Evolutionary conservation across 73 alveolate species (phyloP), one percentile per base, ranked within the genome.

Genomic region (Blepharisma stoltei): DNA sequence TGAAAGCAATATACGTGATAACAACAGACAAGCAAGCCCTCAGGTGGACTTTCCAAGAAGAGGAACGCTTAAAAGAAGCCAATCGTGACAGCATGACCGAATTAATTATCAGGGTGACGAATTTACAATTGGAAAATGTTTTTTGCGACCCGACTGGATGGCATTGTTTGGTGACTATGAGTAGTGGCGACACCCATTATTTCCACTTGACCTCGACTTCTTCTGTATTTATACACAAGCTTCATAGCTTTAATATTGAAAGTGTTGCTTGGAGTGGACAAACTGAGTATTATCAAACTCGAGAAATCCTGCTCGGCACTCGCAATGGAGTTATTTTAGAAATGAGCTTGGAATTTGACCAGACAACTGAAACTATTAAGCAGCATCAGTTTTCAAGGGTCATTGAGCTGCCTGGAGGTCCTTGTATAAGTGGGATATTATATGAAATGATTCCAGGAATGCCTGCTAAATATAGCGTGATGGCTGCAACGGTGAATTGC

Each of bases 111-210:
- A 23, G 79, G 9, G 79, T 18, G n/a, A 38, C 46, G 73, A 14
- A 18, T n/a, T 18, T 53, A 23, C 67, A 69, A 23, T 20, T 43
- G 2, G 79, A 38, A 69, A 11, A 69, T 14, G 65, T 69, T 18
- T 69, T 69, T 69, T 69, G 55, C 4, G 79, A 69, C 43, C 71
- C 11, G 3, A 44, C 79, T 14, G 79, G 79, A 7, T 69, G 79
- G 65, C 79, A 69, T 43, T 69, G 79, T 53, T 14, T 69, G n/a
- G 79, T 46, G 3, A 46, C 65, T 14, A 18, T 38, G 11, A 69
- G 20, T 6, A 69, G 54, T 14, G 79, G 27, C 76, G 45, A 18
- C 20, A 9, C 41, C 5, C 65, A 69, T 46, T 69, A 69, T 25
- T 38, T 69, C 38, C 79, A 69, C 38, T 11, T 69, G 14, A 14